Conservation (phyloP, 2,329 filamentous ascomycete genomes). For the Parastagonospora nodorum region DNA sequence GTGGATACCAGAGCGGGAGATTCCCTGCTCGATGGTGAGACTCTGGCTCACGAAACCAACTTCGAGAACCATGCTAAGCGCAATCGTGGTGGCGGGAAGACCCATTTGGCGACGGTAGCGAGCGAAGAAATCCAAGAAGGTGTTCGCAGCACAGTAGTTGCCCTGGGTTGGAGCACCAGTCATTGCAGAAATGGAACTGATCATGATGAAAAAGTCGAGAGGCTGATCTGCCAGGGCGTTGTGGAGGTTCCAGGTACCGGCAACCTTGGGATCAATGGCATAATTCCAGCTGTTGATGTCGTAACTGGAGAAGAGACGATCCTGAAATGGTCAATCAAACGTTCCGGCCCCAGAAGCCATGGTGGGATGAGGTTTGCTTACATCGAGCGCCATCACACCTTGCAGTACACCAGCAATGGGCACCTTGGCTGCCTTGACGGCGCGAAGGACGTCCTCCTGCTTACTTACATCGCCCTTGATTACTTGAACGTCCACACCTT, state of each 20-base stretch:
- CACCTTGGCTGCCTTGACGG: slow-evolving; percentile 3
- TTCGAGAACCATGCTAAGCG: too few species aligned
- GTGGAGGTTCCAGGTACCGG: slow-evolving; percentile 28
- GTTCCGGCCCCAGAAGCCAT: too few species aligned
- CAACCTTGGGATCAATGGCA: slow-evolving; percentile 19
- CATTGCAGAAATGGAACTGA: slow-evolving; percentile 16
- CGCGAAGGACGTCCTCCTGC: not conserved
- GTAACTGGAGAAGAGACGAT: too few species aligned
- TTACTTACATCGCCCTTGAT: slow-evolving; percentile 3
- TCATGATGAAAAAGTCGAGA: slow-evolving; percentile 29
- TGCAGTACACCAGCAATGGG: too few species aligned
- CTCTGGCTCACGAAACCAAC: slow-evolving; percentile 21
- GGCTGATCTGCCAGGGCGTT: not conserved
- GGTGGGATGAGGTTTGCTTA: not conserved
- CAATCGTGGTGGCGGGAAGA: slow-evolving; percentile 14
- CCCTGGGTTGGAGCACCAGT: slow-evolving; percentile 14
- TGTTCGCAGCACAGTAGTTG: slow-evolving; percentile 19
- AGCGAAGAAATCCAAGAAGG: slow-evolving; percentile 16
- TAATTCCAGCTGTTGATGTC: too few species aligned
- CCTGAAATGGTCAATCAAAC: too few species aligned
- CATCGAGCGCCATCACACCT: not conserved
- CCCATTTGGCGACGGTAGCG: slow-evolving; percentile 3
- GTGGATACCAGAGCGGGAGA: too few species aligned
- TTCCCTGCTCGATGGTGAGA: too few species aligned
- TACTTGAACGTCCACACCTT: slow-evolving; percentile 2